These are phyloP conservation scores for Solanum sejunctum DNA, from an alignment of 257 asterid genomes.

Conservation along the genomic window DNA sequence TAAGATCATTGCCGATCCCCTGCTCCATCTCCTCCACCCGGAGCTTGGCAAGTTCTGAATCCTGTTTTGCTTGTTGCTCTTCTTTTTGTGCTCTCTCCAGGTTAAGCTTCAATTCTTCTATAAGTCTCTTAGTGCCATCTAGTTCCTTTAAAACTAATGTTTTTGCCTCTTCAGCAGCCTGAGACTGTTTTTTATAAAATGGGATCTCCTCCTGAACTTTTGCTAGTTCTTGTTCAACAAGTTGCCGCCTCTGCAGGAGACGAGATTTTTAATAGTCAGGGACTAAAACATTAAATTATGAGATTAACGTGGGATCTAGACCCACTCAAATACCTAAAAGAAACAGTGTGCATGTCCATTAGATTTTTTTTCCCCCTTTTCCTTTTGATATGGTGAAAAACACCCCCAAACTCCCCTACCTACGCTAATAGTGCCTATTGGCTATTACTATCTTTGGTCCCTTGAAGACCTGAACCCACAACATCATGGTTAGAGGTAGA, in stretches of 20 bases:
- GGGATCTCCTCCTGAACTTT: conserved; percentile 79
- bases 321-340: background rate
- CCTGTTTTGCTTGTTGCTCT: conserved; percentile 91
- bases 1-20: conserved; percentile 75
- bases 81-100: conserved; percentile 85
- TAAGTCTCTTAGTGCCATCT: conserved; percentile 61
- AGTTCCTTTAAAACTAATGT: conserved; percentile 56
- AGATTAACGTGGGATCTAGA: background rate
- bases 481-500: background rate
- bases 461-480: background rate
- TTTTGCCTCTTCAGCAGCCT: conserved; percentile 72
- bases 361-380: background rate
- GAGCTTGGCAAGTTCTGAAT: conserved; percentile 81
- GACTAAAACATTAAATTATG: background rate
- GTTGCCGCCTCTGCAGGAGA: conserved; percentile 61
- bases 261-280: background rate
- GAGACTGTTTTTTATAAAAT: conserved; percentile 43
- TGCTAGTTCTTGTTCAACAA: conserved; percentile 75
- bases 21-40: conserved; percentile 84
- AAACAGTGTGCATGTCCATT: background rate
- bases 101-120: conserved; percentile 86
- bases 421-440: background rate
- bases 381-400: background rate
- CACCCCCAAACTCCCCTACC: background rate
- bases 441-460: background rate